Conservation (phyloP, 2,329 filamentous ascomycete species). For the Thelonectria rubi region DNA sequence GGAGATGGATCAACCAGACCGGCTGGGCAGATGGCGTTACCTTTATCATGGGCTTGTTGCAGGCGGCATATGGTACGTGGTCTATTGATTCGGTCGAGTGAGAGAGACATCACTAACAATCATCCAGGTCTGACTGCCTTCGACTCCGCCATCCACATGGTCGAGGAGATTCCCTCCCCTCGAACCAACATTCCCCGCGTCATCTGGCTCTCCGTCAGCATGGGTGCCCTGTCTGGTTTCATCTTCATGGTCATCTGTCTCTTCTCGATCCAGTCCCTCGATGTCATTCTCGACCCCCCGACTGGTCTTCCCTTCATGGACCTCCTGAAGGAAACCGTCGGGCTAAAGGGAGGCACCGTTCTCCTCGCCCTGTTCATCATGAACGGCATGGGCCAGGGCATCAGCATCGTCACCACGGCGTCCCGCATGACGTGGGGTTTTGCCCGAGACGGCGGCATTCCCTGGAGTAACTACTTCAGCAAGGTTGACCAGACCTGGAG, state of each 20-base stretch:
- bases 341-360: conserved; percentile 50
- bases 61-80: conserved; percentile 58
- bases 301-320: conserved; percentile 60
- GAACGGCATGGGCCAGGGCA: conserved; percentile 62
- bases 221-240: conserved; percentile 59
- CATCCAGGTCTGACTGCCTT: conserved; percentile 55
- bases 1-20: conserved; percentile 54
- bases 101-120: not conserved
- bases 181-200: conserved; percentile 59
- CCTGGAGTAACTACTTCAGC: conserved; percentile 56
- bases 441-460: conserved; percentile 59
- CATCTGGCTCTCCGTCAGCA: conserved; percentile 61
- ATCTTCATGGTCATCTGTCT: conserved; percentile 63
- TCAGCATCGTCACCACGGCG: conserved; percentile 60
- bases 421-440: conserved; percentile 64
- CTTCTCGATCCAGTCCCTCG: conserved; percentile 59
- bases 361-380: conserved; percentile 63
- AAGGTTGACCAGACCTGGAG: conserved; percentile 57
- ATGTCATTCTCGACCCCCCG: conserved; percentile 50
- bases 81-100: not conserved
- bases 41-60: conserved; percentile 67
- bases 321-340: conserved; percentile 50
- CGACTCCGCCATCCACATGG: conserved; percentile 67
- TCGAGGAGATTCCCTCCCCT: conserved; percentile 64
- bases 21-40: conserved; percentile 65